A percentile compares a stretch with the other conserved stretches of the same genome.
phyloP scores from a whole-genome alignment of 345 rosid species.

The Raphanus raphanistrum region DNA sequence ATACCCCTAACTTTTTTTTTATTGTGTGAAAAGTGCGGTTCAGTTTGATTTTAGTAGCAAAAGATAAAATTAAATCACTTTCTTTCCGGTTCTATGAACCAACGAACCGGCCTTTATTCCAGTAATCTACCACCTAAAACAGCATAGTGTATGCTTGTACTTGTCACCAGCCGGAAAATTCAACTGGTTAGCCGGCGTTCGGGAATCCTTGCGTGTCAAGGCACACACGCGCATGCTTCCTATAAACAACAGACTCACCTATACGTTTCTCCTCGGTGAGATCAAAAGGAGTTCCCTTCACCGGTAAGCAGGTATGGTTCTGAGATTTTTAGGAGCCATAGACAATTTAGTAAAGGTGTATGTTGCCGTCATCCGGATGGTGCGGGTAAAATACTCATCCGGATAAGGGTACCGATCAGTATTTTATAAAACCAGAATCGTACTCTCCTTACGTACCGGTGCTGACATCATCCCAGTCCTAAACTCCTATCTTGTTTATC shows the following conservation, averaged over 20 bases:
- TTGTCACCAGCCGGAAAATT: constrained; percentile 86
- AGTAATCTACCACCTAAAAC: constrained; percentile 27
- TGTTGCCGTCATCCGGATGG: too few relatives aligned
- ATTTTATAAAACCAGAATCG: not conserved
- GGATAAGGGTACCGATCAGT: too few relatives aligned
- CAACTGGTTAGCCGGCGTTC: constrained; percentile 73
- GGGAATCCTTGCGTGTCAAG: constrained; percentile 93
- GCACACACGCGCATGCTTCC: constrained; percentile 77
- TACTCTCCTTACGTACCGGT: constrained; percentile 18
- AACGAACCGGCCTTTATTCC: constrained; percentile 13
- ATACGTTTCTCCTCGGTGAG: too few relatives aligned
- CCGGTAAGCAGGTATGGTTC: too few relatives aligned
- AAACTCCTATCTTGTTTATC: not conserved
- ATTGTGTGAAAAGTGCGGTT: not conserved
- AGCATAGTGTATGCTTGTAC: constrained; percentile 74
- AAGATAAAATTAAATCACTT: not conserved
- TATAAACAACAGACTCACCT: constrained; percentile 46
- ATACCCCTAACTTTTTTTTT: not conserved
- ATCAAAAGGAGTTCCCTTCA: too few relatives aligned
- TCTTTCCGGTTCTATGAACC: not conserved
- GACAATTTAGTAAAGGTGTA: too few relatives aligned
- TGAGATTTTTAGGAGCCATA: too few relatives aligned
- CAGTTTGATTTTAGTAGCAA: not conserved
- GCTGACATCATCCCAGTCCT: constrained; percentile 22
- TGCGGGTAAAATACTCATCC: too few relatives aligned